A percentile compares a stretch with the other conserved stretches of the same genome.
These are phyloP conservation scores for Yamadazyma nakazawae DNA, from an alignment of 805 yeast species.

Conservation along the genomic window DNA sequence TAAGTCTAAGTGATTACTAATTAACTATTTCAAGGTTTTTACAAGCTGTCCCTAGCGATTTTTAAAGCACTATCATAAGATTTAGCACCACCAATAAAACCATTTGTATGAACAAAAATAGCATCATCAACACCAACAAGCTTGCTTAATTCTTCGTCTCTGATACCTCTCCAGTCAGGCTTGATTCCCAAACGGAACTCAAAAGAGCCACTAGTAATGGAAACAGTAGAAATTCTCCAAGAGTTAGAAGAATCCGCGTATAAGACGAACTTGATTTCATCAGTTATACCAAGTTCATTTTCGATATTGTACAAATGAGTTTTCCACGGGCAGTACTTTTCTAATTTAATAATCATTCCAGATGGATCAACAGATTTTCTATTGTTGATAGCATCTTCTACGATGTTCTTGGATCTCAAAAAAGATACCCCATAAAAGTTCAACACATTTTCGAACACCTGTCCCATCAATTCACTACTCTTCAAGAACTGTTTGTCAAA, in stretches of 20 bases:
- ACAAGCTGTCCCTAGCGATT: constrained; percentile 50
- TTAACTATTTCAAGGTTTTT: not conserved
- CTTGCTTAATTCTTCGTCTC: constrained; percentile 78
- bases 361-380: constrained; percentile 60
- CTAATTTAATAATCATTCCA: constrained; percentile 73
- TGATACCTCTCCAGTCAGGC: constrained; percentile 89
- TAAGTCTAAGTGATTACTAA: not conserved
- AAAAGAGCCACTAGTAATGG: constrained; percentile 74
- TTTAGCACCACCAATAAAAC: constrained; percentile 93
- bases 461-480: constrained; percentile 83
- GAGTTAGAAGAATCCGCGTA: constrained; percentile 68
- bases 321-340: constrained; percentile 90
- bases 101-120: constrained; percentile 92
- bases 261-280: constrained; percentile 64
- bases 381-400: constrained; percentile 61
- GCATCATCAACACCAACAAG: constrained; percentile 82
- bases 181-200: constrained; percentile 86
- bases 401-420: constrained; percentile 85
- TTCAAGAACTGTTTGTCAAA: constrained; percentile 63
- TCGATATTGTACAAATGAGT: constrained; percentile 82
- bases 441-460: constrained; percentile 65
- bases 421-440: constrained; percentile 77
- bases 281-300: constrained; percentile 52
- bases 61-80: constrained; percentile 72
- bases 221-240: constrained; percentile 91